A percentile compares a stretch with the other conserved stretches of the same genome.
Evolutionary conservation across 495 filamentous ascomycete species (phyloP).

Genomic region (Penicillium mononematosum): DNA sequence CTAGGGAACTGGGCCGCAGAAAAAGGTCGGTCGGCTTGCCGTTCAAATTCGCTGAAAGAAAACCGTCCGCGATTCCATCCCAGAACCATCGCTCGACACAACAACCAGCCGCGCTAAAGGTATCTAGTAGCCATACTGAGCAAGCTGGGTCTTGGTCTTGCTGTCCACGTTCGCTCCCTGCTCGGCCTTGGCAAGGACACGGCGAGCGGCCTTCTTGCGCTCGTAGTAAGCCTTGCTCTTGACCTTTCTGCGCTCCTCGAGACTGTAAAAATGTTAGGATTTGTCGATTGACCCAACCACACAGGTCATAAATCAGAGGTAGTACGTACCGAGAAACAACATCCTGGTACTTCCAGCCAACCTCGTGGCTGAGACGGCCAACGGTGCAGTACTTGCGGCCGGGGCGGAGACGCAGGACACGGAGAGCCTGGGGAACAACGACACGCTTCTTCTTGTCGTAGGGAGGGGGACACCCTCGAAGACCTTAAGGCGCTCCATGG

Average conservation of each 20-base stretch:
- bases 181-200: slow-evolving; percentile 85
- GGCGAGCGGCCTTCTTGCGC: slow-evolving; percentile 94
- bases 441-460: slow-evolving; percentile 99
- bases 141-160: slow-evolving; percentile 67
- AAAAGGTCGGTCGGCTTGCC: slow-evolving; percentile 46
- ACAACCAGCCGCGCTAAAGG: slow-evolving; percentile 47
- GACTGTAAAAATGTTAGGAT: slow-evolving; percentile 51
- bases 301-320: not conserved
- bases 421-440: slow-evolving; percentile 96
- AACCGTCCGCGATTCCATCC: slow-evolving; percentile 49
- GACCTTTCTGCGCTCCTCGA: slow-evolving; percentile 98
- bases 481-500: slow-evolving; percentile 96
- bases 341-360: slow-evolving; percentile 99
- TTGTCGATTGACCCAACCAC: slow-evolving; percentile 3
- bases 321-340: slow-evolving; percentile 87
- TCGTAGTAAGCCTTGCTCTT: slow-evolving; percentile 99
- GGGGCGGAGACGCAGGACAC: slow-evolving; percentile 91
- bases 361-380: slow-evolving; percentile 94
- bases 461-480: slow-evolving; percentile 99
- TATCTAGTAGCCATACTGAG: slow-evolving; percentile 70
- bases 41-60: slow-evolving; percentile 47
- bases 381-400: slow-evolving; percentile 99
- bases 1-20: slow-evolving; percentile 33
- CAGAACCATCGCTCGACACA: slow-evolving; percentile 47
- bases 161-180: slow-evolving; percentile 85